These are phyloP conservation scores for Oryza glumipatula DNA, from an alignment of 176 grass and related monocot species.

Conservation along the genomic window DNA sequence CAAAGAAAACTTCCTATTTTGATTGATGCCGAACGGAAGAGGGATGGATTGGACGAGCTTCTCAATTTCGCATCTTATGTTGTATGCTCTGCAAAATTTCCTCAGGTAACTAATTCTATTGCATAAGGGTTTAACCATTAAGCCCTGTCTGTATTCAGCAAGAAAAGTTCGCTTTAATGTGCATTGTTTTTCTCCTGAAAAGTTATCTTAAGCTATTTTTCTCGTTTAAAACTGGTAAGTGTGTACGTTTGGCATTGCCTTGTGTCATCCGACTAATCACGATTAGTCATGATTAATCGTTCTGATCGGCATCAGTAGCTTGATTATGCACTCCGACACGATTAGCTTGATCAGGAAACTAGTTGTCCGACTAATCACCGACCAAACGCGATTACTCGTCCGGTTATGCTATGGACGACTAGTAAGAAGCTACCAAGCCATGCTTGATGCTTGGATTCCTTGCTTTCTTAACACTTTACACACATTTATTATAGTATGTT, in stretches of 20 bases:
- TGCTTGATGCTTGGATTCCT: too few species aligned
- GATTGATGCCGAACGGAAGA: conserved; percentile 84
- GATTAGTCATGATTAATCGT: too few species aligned
- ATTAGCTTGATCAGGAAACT: too few species aligned
- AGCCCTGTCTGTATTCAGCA: conserved; percentile 1
- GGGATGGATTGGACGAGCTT: conserved; percentile 87
- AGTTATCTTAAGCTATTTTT: conserved; percentile 2
- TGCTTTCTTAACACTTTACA: too few species aligned
- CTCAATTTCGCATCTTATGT: conserved; percentile 81
- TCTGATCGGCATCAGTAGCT: too few species aligned
- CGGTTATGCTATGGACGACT: too few species aligned
- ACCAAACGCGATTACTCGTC: too few species aligned
- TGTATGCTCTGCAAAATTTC: conserved; percentile 93
- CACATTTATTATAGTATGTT: too few species aligned
- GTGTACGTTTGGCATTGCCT: not conserved
- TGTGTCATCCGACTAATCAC: too few species aligned
- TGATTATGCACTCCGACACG: too few species aligned
- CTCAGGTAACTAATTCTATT: conserved; percentile 50
- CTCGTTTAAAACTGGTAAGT: not conserved
- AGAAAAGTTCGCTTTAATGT: not conserved
- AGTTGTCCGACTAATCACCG: too few species aligned
- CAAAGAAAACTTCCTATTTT: conserved; percentile 91
- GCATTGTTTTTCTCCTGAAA: not conserved
- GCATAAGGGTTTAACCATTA: not conserved
- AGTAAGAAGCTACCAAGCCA: too few species aligned